Evolutionary conservation across 78 protist species (phyloP).

Genomic region (Goniomonas avonlea): DNA sequence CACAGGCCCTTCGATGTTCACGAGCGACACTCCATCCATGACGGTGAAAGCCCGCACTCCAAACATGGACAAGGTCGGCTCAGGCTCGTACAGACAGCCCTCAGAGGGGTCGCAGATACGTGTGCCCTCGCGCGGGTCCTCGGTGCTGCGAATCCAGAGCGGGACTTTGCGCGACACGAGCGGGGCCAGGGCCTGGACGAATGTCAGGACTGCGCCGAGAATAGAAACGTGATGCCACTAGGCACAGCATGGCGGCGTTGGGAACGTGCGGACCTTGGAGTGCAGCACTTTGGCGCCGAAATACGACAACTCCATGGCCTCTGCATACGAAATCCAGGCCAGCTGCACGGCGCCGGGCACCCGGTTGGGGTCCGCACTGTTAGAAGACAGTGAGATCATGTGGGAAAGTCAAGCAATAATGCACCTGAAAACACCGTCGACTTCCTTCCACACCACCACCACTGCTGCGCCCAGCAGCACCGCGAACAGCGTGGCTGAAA

Average conservation of each 20-base stretch:
- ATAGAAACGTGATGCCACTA: too few species aligned
- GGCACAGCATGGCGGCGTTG: neutral
- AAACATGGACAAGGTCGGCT: too few species aligned
- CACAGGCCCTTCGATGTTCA: conserved; percentile 9
- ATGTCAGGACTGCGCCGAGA: too few species aligned
- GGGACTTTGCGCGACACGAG: conserved; percentile 4
- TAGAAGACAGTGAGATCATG: too few species aligned
- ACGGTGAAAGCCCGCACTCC: too few species aligned
- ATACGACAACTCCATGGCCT: conserved; percentile 36
- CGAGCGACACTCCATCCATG: neutral
- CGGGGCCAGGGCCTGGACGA: conserved; percentile 25
- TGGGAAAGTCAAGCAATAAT: too few species aligned
- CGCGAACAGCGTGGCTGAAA: conserved; percentile 33
- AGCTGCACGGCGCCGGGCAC: conserved; percentile 23
- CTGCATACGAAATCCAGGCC: conserved; percentile 28
- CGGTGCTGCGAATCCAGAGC: neutral
- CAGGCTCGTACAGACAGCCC: too few species aligned
- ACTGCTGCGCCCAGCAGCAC: conserved; percentile 2
- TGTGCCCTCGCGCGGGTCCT: too few species aligned
- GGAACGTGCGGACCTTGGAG: neutral
- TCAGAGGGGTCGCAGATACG: neutral
- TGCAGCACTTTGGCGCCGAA: conserved; percentile 29
- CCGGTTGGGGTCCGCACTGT: conserved; percentile 40
- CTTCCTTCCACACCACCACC: conserved; percentile 41
- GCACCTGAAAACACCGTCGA: too few species aligned